Evolutionary conservation across 148 eudicot genomes (phyloP).

Genomic region (Rhododendron henanense): DNA sequence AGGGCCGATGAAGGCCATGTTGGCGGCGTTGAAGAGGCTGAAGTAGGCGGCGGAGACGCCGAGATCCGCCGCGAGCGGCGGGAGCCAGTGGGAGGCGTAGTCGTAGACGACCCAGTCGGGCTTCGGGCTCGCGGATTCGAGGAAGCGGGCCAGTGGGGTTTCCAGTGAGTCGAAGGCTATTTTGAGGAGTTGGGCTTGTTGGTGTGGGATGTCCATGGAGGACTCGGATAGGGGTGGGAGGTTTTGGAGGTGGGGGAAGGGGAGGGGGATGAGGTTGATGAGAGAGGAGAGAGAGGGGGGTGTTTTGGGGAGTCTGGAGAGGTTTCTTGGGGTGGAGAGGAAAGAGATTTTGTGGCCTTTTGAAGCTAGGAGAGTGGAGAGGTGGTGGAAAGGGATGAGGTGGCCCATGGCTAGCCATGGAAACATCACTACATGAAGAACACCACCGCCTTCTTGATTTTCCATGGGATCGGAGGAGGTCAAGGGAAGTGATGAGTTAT

Average conservation of each 20-base stretch:
- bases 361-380: slow-evolving; percentile 49
- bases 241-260: slow-evolving; percentile 33
- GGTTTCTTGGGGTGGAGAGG: slow-evolving; percentile 65
- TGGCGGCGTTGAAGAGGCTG: slow-evolving; percentile 54
- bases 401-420: slow-evolving; percentile 90
- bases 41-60: slow-evolving; percentile 39
- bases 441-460: background rate
- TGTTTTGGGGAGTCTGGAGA: slow-evolving; percentile 40
- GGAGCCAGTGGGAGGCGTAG: slow-evolving; percentile 65
- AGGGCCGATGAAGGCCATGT: slow-evolving; percentile 48
- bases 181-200: slow-evolving; percentile 41
- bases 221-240: slow-evolving; percentile 54
- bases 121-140: slow-evolving; percentile 25
- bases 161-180: slow-evolving; percentile 45
- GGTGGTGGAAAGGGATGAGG: slow-evolving; percentile 50
- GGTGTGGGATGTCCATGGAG: slow-evolving; percentile 59
- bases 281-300: slow-evolving; percentile 30
- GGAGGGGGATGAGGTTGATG: slow-evolving; percentile 30
- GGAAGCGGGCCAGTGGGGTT: slow-evolving; percentile 19
- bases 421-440: slow-evolving; percentile 55
- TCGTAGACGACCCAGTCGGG: slow-evolving; percentile 71
- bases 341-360: slow-evolving; percentile 45
- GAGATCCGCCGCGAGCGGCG: slow-evolving; percentile 29
- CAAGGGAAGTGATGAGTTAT: background rate
- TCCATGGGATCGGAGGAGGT: slow-evolving; percentile 2